These are phyloP conservation scores for Verticillium albo-atrum DNA, from an alignment of 2,329 filamentous ascomycete species.

Conservation along the genomic window DNA sequence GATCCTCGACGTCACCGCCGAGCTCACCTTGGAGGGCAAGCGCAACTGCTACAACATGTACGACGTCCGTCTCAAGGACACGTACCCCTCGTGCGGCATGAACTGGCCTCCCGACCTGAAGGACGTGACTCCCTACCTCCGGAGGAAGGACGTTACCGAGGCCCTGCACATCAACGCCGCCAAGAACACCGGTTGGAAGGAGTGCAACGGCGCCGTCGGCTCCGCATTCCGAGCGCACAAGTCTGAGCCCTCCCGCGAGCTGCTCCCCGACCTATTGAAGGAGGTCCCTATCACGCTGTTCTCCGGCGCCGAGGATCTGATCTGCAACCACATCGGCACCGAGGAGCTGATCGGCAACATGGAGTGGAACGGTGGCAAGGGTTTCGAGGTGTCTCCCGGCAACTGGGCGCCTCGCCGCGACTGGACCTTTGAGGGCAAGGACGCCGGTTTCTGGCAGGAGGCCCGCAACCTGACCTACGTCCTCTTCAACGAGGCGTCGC, in stretches of 20 bases:
- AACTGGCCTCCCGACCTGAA: constrained; percentile 91
- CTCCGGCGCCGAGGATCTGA: constrained; percentile 88
- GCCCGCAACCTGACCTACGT: constrained; percentile 95
- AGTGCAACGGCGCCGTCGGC: constrained; percentile 80
- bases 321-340: constrained; percentile 95
- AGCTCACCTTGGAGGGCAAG: constrained; percentile 40
- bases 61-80: constrained; percentile 81
- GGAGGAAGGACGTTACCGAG: constrained; percentile 68
- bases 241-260: constrained; percentile 66
- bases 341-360: constrained; percentile 87
- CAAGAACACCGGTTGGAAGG: constrained; percentile 84
- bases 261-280: constrained; percentile 75
- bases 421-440: constrained; percentile 88
- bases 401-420: constrained; percentile 80
- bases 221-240: constrained; percentile 64
- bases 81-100: constrained; percentile 85
- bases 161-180: constrained; percentile 80
- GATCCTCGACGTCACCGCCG: constrained; percentile 63
- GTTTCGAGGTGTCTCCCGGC: constrained; percentile 66
- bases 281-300: constrained; percentile 81
- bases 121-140: constrained; percentile 77
- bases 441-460: constrained; percentile 88
- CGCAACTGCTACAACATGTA: constrained; percentile 90
- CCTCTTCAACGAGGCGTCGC: constrained; percentile 89
- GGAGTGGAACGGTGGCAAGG: constrained; percentile 86